Base-by-base conservation (phyloP, 768 basidiomycete species). In the Coprinellus micaceus region DNA sequence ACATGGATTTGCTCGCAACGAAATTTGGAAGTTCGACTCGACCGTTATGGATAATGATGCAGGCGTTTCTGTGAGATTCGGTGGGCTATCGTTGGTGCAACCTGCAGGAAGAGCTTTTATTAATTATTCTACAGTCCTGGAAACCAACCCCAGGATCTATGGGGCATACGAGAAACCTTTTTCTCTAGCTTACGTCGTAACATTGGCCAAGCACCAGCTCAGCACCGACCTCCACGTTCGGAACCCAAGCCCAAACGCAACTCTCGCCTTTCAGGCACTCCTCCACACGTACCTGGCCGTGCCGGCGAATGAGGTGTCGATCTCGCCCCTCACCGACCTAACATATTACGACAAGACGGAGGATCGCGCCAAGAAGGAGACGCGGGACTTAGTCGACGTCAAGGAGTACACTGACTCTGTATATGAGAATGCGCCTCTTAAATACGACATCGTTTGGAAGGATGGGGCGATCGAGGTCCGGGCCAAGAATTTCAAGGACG, bases 1-100 rank as follows among this genome's bases (percentile, higher is more conserved):
- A 69, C 97, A 98, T 69, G 97, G 97, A 0, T 98, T 96, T 67
- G 96, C 92, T 4, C 77, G 97, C 40, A 92, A 77, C 59, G 79
- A 82, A 36, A 67, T 64, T 28, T 98, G 97, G 97, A 71, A 73
- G 13, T 86, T 85, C 66, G 82, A 84, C 58, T 69, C 75, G 43
- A 72, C 82, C 12, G 76, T 89, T 22, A 77, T 79, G 77, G 89
- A 93, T 63, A 82, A 86, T 52, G 82, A 80, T 2, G 78, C 80
- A 30, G 82, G 82, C 11, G 89, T 94, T 1, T 88, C 87, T n/a
- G 81, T 92, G 43, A 80, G 82, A 60, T 74, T 98, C 54, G 78
- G 94, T 95, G 68, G 60, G 87, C 29, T 2, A 19, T 54, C 57
- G 22, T 54, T 46, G 15, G 46, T 37, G n/a, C 3, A 22, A 24